Base-by-base conservation (phyloP, 2,329 filamentous ascomycete species). In the Zymoseptoria ardabiliae region DNA sequence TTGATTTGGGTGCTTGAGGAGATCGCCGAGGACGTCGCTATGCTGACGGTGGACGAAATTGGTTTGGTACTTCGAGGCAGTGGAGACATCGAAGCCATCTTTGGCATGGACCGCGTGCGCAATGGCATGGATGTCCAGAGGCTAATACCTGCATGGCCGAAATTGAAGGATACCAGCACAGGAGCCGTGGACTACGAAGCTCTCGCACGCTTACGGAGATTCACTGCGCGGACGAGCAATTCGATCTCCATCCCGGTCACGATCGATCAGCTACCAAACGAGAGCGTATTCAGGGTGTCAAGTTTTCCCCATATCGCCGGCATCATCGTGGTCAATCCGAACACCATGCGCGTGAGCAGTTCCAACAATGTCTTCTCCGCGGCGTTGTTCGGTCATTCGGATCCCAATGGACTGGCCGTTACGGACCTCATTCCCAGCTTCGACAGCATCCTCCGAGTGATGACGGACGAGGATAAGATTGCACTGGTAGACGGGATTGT, bases 1-100 rank as follows among this genome's bases (percentile, higher is more conserved):
- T 77, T 99, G 61, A 97, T 99, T 61, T 99, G 94, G 94, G 94
- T 99, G 8, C 77, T 99, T 2, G 94, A 99, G 73, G 94, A 99
- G 75, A 97, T 99, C 61, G 90, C 93, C 58, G 94, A 99, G 75
- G 92, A 99, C 72, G 87, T 94, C 48, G 91, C 90, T 3, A 83
- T 85, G 61, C 76, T 99, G 50, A 82, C 80, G 10, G 81, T 96
- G 20, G 89, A 95, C 70, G 87, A 91, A 58, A 86, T 90, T 25
- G 91, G 91, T 50, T 81, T 82, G 50, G 83, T 97, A 19, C 81
- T 84, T 25, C 85, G 82, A 55, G 81, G 89, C 45, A 81, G 82
- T 2, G 93, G 93, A n/a, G 83, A 88, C n/a, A 83, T 85, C n/a
- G 84, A 86, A 58, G 83, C 87, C 21, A 95, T 97, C 55, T 99